Evolutionary conservation across 108 stramenopile genomes (phyloP).

Genomic region (Conticribra guillardii): DNA sequence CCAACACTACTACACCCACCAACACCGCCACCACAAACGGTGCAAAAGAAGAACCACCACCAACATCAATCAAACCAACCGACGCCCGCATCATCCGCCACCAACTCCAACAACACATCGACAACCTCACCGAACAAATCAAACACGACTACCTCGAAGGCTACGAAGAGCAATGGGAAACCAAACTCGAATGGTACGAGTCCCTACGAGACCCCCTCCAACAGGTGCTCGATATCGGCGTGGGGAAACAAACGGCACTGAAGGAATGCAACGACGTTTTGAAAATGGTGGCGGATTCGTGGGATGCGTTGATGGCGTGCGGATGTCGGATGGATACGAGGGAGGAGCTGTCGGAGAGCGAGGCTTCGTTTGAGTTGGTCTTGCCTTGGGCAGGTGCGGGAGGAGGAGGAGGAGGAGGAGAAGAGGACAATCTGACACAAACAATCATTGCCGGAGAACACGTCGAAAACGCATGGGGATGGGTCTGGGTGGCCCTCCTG

Average conservation of each 20-base stretch:
- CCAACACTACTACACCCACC: background rate
- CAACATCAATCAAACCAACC: background rate
- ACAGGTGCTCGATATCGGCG: conserved; percentile 10
- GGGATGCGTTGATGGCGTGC: conserved; percentile 21
- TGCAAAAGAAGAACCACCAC: conserved; percentile 1
- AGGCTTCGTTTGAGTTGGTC: conserved; percentile 12
- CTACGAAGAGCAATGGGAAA: conserved; percentile 26
- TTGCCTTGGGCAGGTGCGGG: conserved; percentile 9
- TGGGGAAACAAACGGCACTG: background rate
- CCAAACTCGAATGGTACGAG: conserved; percentile 17
- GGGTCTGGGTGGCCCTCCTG: conserved; percentile 15
- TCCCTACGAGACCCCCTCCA: conserved; percentile 4
- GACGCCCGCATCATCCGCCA: conserved; percentile 17
- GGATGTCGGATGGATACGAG: conserved; percentile 15
- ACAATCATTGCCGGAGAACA: conserved; percentile 3
- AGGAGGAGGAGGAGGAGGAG: conserved; percentile 4
- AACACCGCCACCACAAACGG: background rate
- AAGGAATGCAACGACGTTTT: conserved; percentile 16
- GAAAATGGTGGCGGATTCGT: conserved; percentile 25
- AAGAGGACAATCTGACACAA: background rate
- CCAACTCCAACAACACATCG: conserved; percentile 18
- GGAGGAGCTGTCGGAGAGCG: conserved; percentile 23
- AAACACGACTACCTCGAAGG: background rate
- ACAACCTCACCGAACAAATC: conserved; percentile 10
- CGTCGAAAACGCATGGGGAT: conserved; percentile 17